Evolutionary conservation across 495 filamentous ascomycete genomes (phyloP).

Genomic region (Evernia prunastri): DNA sequence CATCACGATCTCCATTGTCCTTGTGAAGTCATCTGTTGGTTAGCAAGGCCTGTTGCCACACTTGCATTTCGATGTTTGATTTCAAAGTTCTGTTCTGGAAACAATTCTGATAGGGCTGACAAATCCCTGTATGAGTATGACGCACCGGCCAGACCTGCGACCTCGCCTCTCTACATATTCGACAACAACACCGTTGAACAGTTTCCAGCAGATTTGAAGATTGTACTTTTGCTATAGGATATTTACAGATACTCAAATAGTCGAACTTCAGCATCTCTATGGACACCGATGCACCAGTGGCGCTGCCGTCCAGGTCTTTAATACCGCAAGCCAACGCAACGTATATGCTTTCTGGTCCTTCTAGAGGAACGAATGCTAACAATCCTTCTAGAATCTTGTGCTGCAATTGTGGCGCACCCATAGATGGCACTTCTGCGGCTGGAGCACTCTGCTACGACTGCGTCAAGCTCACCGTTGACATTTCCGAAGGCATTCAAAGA

Average conservation of each 20-base stretch:
- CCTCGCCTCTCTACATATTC: not conserved
- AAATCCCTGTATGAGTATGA: constrained; percentile 14
- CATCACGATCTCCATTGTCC: not conserved
- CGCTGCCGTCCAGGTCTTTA: constrained; percentile 43
- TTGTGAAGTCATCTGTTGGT: not conserved
- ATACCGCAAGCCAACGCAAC: constrained; percentile 50
- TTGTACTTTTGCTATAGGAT: not conserved
- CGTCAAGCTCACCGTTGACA: constrained; percentile 85
- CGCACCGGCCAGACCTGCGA: not conserved
- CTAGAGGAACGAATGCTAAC: constrained; percentile 16
- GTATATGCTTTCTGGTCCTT: constrained; percentile 39
- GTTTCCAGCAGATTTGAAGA: not conserved
- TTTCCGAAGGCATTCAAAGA: constrained; percentile 83
- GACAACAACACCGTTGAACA: not conserved
- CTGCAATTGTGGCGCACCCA: constrained; percentile 89
- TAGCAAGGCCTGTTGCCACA: not conserved
- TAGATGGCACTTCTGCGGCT: constrained; percentile 79
- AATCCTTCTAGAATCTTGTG: constrained; percentile 68
- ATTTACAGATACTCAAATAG: not conserved
- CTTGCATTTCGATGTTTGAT: not conserved
- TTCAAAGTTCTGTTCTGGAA: not conserved
- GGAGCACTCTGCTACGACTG: constrained; percentile 92
- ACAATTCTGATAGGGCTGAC: constrained; percentile 5
- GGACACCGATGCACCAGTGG: constrained; percentile 61
- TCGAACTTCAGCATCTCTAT: constrained; percentile 48